A percentile compares a stretch with the other conserved stretches of the same genome.
phyloP scores from a whole-genome alignment of 192 early-diverging fungal species.

The Backusella sp. region DNA sequence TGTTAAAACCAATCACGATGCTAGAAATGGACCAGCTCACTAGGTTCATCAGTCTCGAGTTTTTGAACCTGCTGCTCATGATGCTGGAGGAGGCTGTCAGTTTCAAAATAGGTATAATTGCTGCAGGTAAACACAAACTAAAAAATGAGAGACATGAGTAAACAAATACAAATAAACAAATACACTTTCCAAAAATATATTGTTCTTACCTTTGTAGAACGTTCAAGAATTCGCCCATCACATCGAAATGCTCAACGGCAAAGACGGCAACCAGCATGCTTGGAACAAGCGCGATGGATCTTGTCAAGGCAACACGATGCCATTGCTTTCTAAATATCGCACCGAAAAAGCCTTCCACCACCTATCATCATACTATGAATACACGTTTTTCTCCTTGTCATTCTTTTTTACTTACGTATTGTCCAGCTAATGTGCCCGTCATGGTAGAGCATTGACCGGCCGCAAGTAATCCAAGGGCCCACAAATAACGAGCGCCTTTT shows the following conservation, averaged over 20 bases:
- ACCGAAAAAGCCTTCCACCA: slow-evolving; percentile 82
- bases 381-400: neutral
- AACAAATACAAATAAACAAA: neutral
- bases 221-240: slow-evolving; percentile 67
- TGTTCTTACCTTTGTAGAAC: slow-evolving; percentile 56
- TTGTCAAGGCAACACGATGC: slow-evolving; percentile 61
- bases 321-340: slow-evolving; percentile 56
- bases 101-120: slow-evolving; percentile 62
- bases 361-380: neutral
- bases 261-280: slow-evolving; percentile 63
- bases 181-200: neutral
- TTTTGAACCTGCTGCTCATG: slow-evolving; percentile 40
- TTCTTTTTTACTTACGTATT: slow-evolving; percentile 54
- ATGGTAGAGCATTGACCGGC: slow-evolving; percentile 86
- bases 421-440: slow-evolving; percentile 89
- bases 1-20: slow-evolving; percentile 56
- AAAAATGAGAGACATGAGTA: neutral
- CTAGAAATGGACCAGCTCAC: slow-evolving; percentile 47
- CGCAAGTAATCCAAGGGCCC: slow-evolving; percentile 78
- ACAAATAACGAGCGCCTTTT: slow-evolving; percentile 61
- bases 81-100: slow-evolving; percentile 48
- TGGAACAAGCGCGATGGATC: slow-evolving; percentile 62
- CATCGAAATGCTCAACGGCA: slow-evolving; percentile 57
- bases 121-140: slow-evolving; percentile 62
- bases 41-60: slow-evolving; percentile 29